Evolutionary conservation across 2,329 filamentous ascomycete species (phyloP), one percentile per base, ranked within the genome.

Genomic region (Onygenales sp.): DNA sequence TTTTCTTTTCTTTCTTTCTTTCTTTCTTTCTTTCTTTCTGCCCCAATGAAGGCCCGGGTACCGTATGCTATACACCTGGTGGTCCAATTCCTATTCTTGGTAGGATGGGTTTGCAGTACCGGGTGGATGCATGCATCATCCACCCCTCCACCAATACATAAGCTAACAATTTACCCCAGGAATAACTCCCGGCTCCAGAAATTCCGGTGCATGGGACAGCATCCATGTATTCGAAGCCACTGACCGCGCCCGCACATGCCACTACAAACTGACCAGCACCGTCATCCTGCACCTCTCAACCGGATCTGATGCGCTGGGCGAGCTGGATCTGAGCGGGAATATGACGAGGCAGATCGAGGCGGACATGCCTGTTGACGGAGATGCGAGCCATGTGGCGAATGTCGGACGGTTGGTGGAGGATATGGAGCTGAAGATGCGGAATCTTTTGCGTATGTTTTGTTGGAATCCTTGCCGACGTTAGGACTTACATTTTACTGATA

Each of bases 391-490:
- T 76, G 93, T 98, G 63, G 88, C 87, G 63, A 98, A 98, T 72
- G 88, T 97, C 56, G 93, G 93, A 54, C 81, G 85, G 59, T 79
- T 98, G 67, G 91, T 98, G 51, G 93, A 98, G 77, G 93, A 98
- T 71, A 97, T 98, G 93, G 93, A 98, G 76, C 83, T 96, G 69
- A 95, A 96, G 80, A 97, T 98, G 93, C 83, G 93, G 60, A 98
- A 98, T 72, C 72, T 97, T 71, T 76, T 98, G 69, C 92, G 76
- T 78, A 70, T 58, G 74, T 67, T 40, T 48, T 33, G 3, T 37
- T 11, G 14, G 13, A 36, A 43, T 32, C 9, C n/a, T 33, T 36
- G 21, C 9, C 52, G 6, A 14, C 49, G 17, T 33, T 11, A 11
- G n/a, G 11, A 13, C 9, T n/a, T 52, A 43, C 33, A 45, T 57